A percentile compares a stretch with the other conserved stretches of the same genome.
phyloP scores from a whole-genome alignment of 352 stramenopile species.

The Blastocystis sp. region DNA sequence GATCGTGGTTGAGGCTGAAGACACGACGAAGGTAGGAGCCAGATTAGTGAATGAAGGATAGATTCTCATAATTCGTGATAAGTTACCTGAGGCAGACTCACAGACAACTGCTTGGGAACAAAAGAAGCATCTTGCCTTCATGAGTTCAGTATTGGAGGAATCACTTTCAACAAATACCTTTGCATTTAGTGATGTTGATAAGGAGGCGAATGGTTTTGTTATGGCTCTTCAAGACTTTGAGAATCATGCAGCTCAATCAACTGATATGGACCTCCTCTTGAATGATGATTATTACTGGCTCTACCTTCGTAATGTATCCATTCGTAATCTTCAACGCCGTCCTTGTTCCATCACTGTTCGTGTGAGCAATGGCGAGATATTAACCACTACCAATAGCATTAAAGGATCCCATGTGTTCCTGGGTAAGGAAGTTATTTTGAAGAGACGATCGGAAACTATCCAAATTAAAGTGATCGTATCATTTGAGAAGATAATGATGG shows the following conservation, averaged over 20 bases:
- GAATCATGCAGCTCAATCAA: background rate
- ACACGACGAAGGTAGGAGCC: background rate
- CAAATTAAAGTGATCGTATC: background rate
- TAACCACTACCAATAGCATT: background rate
- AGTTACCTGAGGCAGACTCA: background rate
- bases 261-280: conserved; percentile 21
- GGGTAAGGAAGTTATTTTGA: background rate
- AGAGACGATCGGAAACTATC: background rate
- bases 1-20: conserved; percentile 1
- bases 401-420: conserved; percentile 13
- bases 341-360: background rate
- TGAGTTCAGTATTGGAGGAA: background rate
- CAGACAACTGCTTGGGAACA: background rate
- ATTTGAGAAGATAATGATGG: conserved; percentile 3
- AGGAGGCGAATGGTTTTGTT: background rate
- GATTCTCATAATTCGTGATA: conserved; percentile 1
- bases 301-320: background rate
- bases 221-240: conserved; percentile 16
- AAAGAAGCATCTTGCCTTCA: background rate
- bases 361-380: conserved; percentile 11
- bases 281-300: conserved; percentile 56
- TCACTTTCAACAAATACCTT: background rate
- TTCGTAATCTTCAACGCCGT: conserved; percentile 7
- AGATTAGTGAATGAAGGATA: too few species aligned
- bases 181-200: background rate